Evolutionary conservation across 1,284 basidiomycete genomes (phyloP), one percentile per base, ranked within the genome.

Genomic region (Vanrija sp.): DNA sequence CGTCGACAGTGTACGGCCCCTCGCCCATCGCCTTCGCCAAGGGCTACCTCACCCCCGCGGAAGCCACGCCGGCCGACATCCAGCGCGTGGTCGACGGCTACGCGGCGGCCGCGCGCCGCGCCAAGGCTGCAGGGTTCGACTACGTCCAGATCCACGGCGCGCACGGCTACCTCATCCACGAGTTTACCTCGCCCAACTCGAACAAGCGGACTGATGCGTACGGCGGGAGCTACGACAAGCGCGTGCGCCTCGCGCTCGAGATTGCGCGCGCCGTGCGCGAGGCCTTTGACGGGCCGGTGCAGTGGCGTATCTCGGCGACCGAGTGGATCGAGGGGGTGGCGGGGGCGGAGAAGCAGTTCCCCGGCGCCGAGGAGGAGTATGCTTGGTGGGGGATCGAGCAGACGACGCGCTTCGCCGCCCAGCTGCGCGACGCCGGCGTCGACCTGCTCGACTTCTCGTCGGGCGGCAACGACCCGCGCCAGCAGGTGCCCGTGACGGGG

Each of bases 121-220:
- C 78, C 70, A 80, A 85, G 65, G 69, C 77, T 62, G 77, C 80
- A 39, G 87, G 86, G 24, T 88, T 84, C 68, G 89, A 94, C 73
- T 89, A 87, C 62, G 85, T 94, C 55, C 88, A 94, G 65, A 71
- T 89, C 19, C 88, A 89, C 70, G 81, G 78, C 49, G 83, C 86
- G 1, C 87, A 90, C 66, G 73, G 85, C 19, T 86, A 86, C 70
- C 78, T 85, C 22, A 24, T 84, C 6, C 81, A 84, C 68, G 69
- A 74, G 35, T 89, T 88, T 72, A 65, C 84, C 16, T 87, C 84
- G 7, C 87, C 88, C 0, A 65, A 88, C 25, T 85, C 84, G 38
- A 90, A 90, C 77, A 69, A 71, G 12, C 83, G 88, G 36, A 80
- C 77, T 7, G 88, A 90, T 73, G 45, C 77, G 35, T 89, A 86